Conservation (phyloP, 805 yeast species). For the Nematodospora valgi region DNA sequence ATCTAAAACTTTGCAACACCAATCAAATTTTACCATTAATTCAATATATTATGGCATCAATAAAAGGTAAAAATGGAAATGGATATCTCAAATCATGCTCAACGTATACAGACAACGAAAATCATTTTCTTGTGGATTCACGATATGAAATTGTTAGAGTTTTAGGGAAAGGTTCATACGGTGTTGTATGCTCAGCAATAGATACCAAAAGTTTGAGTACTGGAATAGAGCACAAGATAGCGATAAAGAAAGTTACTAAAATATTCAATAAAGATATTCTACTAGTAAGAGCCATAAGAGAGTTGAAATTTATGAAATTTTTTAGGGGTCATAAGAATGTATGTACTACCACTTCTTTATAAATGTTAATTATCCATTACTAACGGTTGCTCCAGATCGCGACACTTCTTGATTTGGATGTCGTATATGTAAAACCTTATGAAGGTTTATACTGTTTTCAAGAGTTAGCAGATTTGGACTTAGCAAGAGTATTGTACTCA, state of each 20-base stretch:
- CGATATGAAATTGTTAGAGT: conserved; percentile 56
- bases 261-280: conserved; percentile 67
- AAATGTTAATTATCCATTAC: conserved; percentile 7
- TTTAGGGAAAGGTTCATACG: conserved; percentile 84
- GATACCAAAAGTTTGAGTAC: conserved; percentile 39
- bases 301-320: conserved; percentile 73
- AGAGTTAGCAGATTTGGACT: conserved; percentile 78
- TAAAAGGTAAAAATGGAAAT: conserved; percentile 3
- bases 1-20: too few species aligned
- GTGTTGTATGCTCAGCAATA: conserved; percentile 75
- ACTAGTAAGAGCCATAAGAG: conserved; percentile 78
- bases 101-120: conserved; percentile 9
- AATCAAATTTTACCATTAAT: too few species aligned
- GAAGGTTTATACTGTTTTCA: conserved; percentile 90
- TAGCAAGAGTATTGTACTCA: conserved; percentile 77
- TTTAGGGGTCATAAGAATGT: conserved; percentile 83
- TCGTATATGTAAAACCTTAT: conserved; percentile 61
- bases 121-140: conserved; percentile 55
- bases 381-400: conserved; percentile 47
- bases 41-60: conserved; percentile 6
- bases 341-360: conserved; percentile 12
- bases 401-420: conserved; percentile 68
- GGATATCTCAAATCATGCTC: conserved; percentile 8
- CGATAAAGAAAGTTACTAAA: conserved; percentile 76
- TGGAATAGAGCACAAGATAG: conserved; percentile 36